A percentile compares a stretch with the other conserved stretches of the same genome.
phyloP scores from a whole-genome alignment of 257 asterid genomes.

The Solanum sitiens region DNA sequence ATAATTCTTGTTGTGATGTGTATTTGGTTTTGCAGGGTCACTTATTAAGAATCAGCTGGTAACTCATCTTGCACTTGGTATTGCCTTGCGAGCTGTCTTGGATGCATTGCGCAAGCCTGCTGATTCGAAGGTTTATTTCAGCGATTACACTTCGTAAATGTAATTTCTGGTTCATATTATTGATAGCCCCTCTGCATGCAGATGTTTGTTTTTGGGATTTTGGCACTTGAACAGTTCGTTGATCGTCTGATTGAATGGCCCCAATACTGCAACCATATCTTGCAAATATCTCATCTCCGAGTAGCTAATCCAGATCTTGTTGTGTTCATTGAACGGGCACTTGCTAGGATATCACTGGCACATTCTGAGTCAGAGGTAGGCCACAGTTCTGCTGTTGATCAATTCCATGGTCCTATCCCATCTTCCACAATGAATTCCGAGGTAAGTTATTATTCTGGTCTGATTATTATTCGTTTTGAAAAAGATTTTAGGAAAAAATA shows the following conservation, averaged over 20 bases:
- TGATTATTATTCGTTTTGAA: background rate
- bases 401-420: slow-evolving; percentile 36
- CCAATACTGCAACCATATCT: slow-evolving; percentile 87
- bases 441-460: slow-evolving; percentile 20
- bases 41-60: slow-evolving; percentile 94
- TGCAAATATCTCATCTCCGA: slow-evolving; percentile 93
- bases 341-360: slow-evolving; percentile 52
- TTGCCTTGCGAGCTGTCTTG: slow-evolving; percentile 86
- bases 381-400: slow-evolving; percentile 43
- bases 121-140: slow-evolving; percentile 65
- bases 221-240: slow-evolving; percentile 85
- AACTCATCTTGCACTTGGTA: slow-evolving; percentile 81
- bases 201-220: slow-evolving; percentile 93
- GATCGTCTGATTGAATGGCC: slow-evolving; percentile 99
- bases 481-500: background rate
- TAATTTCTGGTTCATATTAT: slow-evolving; percentile 7
- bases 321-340: slow-evolving; percentile 59
- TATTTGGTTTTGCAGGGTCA: slow-evolving; percentile 45
- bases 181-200: slow-evolving; percentile 20
- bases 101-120: slow-evolving; percentile 94
- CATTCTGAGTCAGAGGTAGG: slow-evolving; percentile 56
- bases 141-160: background rate
- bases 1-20: background rate
- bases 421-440: slow-evolving; percentile 39
- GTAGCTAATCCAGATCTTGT: slow-evolving; percentile 63